Conservation (phyloP, 805 yeast species). For the Lipomyces anomalus region DNA sequence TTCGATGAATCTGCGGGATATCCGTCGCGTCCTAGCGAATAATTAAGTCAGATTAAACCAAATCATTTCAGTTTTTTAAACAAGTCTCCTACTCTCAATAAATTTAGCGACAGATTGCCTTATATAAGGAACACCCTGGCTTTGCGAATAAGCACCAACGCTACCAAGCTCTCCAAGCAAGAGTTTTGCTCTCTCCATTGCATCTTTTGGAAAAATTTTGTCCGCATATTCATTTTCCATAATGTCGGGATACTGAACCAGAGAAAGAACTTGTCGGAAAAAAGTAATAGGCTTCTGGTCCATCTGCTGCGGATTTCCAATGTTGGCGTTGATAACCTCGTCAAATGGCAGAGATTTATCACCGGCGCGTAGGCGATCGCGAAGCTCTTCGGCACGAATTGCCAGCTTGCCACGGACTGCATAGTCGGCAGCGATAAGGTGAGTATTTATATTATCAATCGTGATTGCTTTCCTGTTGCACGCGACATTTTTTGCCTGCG, state of each 20-base stretch:
- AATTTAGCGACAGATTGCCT: conserved; percentile 78
- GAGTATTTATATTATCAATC: conserved; percentile 57
- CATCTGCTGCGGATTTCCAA: conserved; percentile 97
- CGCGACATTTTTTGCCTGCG: conserved; percentile 6
- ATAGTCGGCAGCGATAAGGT: conserved; percentile 79
- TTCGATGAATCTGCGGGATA: conserved; percentile 58
- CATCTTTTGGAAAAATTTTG: conserved; percentile 53
- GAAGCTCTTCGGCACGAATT: conserved; percentile 82
- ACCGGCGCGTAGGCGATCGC: conserved; percentile 47
- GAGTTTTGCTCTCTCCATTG: conserved; percentile 59
- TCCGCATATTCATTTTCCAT: conserved; percentile 35
- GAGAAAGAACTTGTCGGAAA: conserved; percentile 82
- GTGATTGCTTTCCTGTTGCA: conserved; percentile 33
- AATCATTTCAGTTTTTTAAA: not conserved
- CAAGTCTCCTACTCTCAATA: conserved; percentile 36
- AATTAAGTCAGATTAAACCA: not conserved
- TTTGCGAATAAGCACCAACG: conserved; percentile 91
- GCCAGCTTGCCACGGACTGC: conserved; percentile 96
- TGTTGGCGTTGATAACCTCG: conserved; percentile 79
- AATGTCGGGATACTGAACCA: conserved; percentile 78
- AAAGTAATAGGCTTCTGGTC: conserved; percentile 94
- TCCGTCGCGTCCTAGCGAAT: conserved; percentile 63
- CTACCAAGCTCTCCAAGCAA: conserved; percentile 65
- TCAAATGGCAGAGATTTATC: conserved; percentile 69
- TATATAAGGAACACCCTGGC: conserved; percentile 75